A percentile compares a stretch with the other conserved stretches of the same genome.
phyloP scores from a whole-genome alignment of 129 eudicot genomes.

The Flaveria brownii region DNA sequence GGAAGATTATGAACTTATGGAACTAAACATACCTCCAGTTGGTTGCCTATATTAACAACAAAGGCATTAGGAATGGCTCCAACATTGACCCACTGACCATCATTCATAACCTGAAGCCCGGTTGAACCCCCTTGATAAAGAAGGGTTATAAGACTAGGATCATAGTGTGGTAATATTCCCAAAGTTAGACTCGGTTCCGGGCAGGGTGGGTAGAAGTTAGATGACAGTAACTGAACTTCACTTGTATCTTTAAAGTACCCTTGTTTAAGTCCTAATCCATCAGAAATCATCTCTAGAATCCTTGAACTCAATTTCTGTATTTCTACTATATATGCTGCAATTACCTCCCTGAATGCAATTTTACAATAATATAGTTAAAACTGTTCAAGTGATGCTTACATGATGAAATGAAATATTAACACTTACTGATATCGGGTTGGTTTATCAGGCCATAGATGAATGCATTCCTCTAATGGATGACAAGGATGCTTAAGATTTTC shows the following conservation, averaged over 20 bases:
- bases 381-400: neutral
- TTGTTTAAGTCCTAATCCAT: slow-evolving; percentile 68
- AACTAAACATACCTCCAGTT: slow-evolving; percentile 50
- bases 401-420: neutral
- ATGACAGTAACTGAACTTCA: slow-evolving; percentile 50
- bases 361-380: neutral
- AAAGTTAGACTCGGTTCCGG: slow-evolving; percentile 77
- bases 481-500: slow-evolving; percentile 71
- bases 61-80: slow-evolving; percentile 58
- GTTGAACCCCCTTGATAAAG: slow-evolving; percentile 44
- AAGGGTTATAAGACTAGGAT: slow-evolving; percentile 57
- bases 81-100: slow-evolving; percentile 61
- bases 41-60: slow-evolving; percentile 64
- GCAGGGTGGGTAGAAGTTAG: slow-evolving; percentile 68
- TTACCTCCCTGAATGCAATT: slow-evolving; percentile 46
- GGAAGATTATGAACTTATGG: neutral
- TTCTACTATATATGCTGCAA: slow-evolving; percentile 43
- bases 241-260: slow-evolving; percentile 49
- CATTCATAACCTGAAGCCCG: slow-evolving; percentile 67
- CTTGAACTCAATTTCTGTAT: slow-evolving; percentile 48
- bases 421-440: slow-evolving; percentile 60
- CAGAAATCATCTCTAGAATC: slow-evolving; percentile 52
- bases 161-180: slow-evolving; percentile 58
- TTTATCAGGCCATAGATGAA: slow-evolving; percentile 56
- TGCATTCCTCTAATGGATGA: slow-evolving; percentile 58